Conservation (phyloP, 2,329 filamentous ascomycete genomes). For the Xylaria sp. region DNA sequence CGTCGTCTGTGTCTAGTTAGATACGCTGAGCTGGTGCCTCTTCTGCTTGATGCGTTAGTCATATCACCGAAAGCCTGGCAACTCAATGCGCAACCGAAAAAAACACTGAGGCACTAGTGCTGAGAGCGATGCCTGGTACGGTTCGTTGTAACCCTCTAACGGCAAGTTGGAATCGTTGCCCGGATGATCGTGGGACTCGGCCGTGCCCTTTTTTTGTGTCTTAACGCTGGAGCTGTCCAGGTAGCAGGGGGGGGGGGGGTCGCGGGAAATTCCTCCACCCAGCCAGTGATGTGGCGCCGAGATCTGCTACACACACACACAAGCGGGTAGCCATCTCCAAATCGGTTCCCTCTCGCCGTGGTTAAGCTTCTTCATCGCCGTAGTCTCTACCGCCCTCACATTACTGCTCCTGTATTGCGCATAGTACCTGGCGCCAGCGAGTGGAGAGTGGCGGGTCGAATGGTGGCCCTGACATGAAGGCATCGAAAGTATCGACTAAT, state of each 20-base stretch:
- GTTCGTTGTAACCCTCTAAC: slow-evolving; percentile 45
- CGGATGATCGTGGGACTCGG: slow-evolving; percentile 40
- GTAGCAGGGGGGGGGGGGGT: slow-evolving; percentile 42
- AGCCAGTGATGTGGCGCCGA: slow-evolving; percentile 40
- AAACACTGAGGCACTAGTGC: slow-evolving; percentile 36
- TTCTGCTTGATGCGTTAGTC: neutral
- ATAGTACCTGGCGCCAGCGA: slow-evolving; percentile 7
- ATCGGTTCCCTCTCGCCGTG: slow-evolving; percentile 42
- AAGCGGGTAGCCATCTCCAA: slow-evolving; percentile 41
- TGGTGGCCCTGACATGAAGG: slow-evolving; percentile 3
- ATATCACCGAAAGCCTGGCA: slow-evolving; percentile 3
- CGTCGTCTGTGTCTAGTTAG: neutral
- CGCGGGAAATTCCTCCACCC: slow-evolving; percentile 42
- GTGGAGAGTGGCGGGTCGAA: slow-evolving; percentile 17
- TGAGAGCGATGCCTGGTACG: slow-evolving; percentile 36
- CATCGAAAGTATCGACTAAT: neutral
- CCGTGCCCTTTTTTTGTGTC: slow-evolving; percentile 10
- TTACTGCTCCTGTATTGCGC: neutral
- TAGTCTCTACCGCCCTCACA: slow-evolving; percentile 13
- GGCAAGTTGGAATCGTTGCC: slow-evolving; percentile 44
- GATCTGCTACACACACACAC: slow-evolving; percentile 34
- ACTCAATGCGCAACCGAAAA: slow-evolving; percentile 11
- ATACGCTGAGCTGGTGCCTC: slow-evolving; percentile 36
- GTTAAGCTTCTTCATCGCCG: slow-evolving; percentile 30
- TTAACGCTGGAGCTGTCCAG: slow-evolving; percentile 25